Evolutionary conservation across 805 yeast species (phyloP).

Genomic region (Cyberlindnera petersonii): DNA sequence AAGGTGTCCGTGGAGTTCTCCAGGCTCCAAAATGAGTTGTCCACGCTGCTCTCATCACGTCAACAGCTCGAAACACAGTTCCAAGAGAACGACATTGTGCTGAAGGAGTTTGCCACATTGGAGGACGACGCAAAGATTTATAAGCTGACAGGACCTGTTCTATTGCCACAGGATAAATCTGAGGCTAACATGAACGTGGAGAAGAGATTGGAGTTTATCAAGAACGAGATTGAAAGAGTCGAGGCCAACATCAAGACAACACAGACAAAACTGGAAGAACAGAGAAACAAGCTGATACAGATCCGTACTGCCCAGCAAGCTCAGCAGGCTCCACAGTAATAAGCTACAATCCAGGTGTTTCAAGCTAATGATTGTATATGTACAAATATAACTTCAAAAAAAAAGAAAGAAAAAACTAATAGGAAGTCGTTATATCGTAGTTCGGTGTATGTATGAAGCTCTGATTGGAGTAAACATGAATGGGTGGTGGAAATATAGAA

Average conservation of each 20-base stretch:
- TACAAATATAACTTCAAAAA: background rate
- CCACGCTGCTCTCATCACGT: constrained; percentile 62
- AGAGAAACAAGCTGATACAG: constrained; percentile 52
- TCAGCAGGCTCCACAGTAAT: constrained; percentile 2
- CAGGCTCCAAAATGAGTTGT: constrained; percentile 41
- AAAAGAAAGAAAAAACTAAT: too few species aligned
- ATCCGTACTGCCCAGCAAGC: constrained; percentile 33
- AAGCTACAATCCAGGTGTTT: background rate
- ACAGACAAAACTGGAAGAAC: constrained; percentile 52
- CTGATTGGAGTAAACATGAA: background rate
- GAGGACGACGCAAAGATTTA: constrained; percentile 72
- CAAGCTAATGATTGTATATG: background rate
- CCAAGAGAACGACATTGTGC: constrained; percentile 90
- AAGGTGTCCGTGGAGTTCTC: constrained; percentile 42
- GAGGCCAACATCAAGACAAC: constrained; percentile 62
- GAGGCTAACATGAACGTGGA: constrained; percentile 84
- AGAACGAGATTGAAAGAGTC: constrained; percentile 70
- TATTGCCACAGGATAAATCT: constrained; percentile 78
- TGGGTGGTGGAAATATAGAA: background rate
- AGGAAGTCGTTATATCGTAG: constrained; percentile 1
- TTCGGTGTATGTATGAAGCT: background rate
- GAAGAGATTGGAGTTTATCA: constrained; percentile 86
- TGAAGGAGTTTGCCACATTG: constrained; percentile 67
- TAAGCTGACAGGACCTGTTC: constrained; percentile 88
- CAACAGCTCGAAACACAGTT: constrained; percentile 88